phyloP scores from a whole-genome alignment of 345 rosid species.

The Clausena lansium region DNA sequence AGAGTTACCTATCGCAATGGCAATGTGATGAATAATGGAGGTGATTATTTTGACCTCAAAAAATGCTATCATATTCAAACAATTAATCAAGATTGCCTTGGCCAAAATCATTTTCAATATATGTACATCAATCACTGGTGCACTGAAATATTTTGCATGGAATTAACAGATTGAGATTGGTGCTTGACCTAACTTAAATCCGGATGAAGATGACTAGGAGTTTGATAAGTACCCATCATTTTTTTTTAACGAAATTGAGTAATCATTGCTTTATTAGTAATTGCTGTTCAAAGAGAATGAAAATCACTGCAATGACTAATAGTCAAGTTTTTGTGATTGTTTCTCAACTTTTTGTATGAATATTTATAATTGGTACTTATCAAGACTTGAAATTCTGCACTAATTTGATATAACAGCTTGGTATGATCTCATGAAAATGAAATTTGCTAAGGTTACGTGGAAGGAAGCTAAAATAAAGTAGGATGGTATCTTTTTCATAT shows the following conservation, averaged over 20 bases:
- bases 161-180: neutral
- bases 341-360: neutral
- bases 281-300: neutral
- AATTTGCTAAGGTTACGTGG: neutral
- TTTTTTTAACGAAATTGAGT: neutral
- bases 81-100: neutral
- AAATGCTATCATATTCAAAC: neutral
- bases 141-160: neutral
- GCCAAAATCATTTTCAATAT: neutral
- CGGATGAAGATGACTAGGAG: neutral
- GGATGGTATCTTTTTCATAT: slow-evolving; percentile 12
- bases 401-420: neutral
- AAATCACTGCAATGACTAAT: neutral
- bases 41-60: neutral
- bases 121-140: neutral
- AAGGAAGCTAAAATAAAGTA: slow-evolving; percentile 6
- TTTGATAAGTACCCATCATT: neutral
- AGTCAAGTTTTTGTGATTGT: neutral
- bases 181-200: neutral
- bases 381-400: neutral
- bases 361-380: neutral
- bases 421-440: neutral
- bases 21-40: neutral
- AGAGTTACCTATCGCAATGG: neutral
- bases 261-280: neutral